These are phyloP conservation scores for Penicillium soppii DNA, from an alignment of 495 filamentous ascomycete species.

Conservation along the genomic window DNA sequence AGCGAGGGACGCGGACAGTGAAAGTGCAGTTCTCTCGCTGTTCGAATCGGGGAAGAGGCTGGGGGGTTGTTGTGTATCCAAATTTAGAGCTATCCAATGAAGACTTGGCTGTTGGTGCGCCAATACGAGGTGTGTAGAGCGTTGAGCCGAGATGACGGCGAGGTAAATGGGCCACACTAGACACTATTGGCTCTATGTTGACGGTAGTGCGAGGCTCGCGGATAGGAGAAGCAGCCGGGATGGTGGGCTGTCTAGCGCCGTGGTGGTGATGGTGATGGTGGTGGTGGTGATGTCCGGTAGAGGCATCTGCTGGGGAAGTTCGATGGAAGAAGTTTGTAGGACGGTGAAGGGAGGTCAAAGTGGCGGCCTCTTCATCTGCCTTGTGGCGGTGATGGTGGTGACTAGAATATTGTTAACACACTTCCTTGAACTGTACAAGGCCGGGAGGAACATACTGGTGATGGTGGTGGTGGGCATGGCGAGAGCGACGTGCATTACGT, in stretches of 20 bases:
- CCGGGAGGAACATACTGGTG: constrained; percentile 53
- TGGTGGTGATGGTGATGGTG: constrained; percentile 59
- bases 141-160: constrained; percentile 81
- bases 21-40: constrained; percentile 87
- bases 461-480: constrained; percentile 55
- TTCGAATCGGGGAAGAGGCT: constrained; percentile 74
- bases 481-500: constrained; percentile 55
- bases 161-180: constrained; percentile 65
- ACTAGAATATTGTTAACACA: constrained; percentile 40
- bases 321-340: constrained; percentile 33
- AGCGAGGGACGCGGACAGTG: constrained; percentile 79
- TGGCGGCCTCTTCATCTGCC: constrained; percentile 58
- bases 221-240: constrained; percentile 41
- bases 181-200: constrained; percentile 64
- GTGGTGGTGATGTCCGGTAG: constrained; percentile 45
- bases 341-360: constrained; percentile 35
- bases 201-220: constrained; percentile 64
- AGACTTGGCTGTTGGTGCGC: constrained; percentile 43
- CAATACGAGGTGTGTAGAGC: constrained; percentile 53
- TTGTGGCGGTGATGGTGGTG: constrained; percentile 80
- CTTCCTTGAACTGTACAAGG: constrained; percentile 1
- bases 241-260: constrained; percentile 31
- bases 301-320: constrained; percentile 36
- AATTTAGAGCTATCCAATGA: constrained; percentile 55
- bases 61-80: constrained; percentile 69